Base-by-base conservation (phyloP, 495 filamentous ascomycete species). In the Aspergillus funiculosus region DNA sequence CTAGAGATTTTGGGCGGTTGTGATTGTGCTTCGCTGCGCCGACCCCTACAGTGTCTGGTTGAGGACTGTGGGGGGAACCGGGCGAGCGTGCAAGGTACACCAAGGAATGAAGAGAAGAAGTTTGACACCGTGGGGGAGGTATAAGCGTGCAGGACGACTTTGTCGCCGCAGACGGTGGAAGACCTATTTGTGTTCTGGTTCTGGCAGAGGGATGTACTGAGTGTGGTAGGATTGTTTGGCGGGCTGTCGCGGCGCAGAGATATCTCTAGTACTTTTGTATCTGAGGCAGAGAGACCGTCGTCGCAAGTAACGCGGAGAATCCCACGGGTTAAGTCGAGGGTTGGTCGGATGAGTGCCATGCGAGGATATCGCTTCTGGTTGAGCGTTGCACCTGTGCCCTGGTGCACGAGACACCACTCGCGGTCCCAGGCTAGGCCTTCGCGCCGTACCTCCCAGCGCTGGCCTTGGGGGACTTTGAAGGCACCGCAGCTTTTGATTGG, bases 391-490 rank as follows among this genome's bases (percentile, higher is more conserved):
- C 82, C 82, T 2, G 87, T 89, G 6, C 87, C 85, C 56, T 82
- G 79, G 59, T 94, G 88, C 11, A 96, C 76, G 11, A 96, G 64
- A 58, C 88, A 94, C 90, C 90, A 96, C 64, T 96, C 90, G 39
- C 89, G 70, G 61, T 96, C 90, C 89, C 89, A 95, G 13, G 82
- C 84, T 5, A 96, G 67, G 0, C 90, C 90, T 63, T 94, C 85
- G 11, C 70, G 65, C 36, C 72, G 77, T 19, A 94, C 75, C 57
- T 87, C 81, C 90, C 90, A 96, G 14, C 70, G 57, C 17, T 64
- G 64, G 6, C 67, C 77, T 1, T 68, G 48, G 0, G 87, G 82
- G 28, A 96, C 75, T n/a, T 69, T 73, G 53, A 81, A 90, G 6
- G 83, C 83, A 6, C 77, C 85, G 57, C 90, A 96, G 56, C 83